phyloP scores from a whole-genome alignment of 108 stramenopile genomes.

The Cyclotella cryptica region DNA sequence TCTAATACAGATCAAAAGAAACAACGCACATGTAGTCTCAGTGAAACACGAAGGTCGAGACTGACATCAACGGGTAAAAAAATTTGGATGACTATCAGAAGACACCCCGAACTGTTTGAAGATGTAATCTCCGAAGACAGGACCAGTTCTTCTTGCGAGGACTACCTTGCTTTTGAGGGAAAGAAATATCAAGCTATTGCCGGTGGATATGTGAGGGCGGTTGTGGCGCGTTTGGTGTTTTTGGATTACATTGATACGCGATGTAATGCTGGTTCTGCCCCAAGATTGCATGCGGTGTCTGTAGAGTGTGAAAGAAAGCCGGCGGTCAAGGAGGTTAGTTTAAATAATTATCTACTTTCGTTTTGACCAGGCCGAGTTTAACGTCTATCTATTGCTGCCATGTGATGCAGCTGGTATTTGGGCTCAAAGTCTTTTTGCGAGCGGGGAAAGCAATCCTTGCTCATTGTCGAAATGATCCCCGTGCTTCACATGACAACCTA shows the following conservation, averaged over 20 bases:
- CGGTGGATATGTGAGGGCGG: slow-evolving; percentile 42
- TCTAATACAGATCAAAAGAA: neutral
- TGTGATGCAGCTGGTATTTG: slow-evolving; percentile 41
- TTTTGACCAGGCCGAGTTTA: too few relatives aligned
- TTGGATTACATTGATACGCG: slow-evolving; percentile 51
- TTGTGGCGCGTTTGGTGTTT: slow-evolving; percentile 49
- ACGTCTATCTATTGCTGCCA: neutral
- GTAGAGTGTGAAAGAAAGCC: slow-evolving; percentile 5
- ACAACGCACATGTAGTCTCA: neutral
- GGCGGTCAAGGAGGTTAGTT: slow-evolving; percentile 18
- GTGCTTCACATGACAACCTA: slow-evolving; percentile 34
- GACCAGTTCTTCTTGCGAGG: neutral
- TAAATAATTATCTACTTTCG: neutral
- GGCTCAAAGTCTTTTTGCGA: slow-evolving; percentile 39
- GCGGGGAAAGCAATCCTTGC: slow-evolving; percentile 49
- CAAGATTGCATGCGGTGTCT: slow-evolving; percentile 9
- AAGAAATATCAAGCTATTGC: slow-evolving; percentile 44
- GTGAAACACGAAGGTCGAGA: slow-evolving; percentile 24
- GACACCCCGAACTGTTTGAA: slow-evolving; percentile 45
- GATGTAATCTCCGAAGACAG: slow-evolving; percentile 19
- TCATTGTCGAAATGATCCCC: slow-evolving; percentile 29
- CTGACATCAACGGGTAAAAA: slow-evolving; percentile 32
- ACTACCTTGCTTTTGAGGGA: slow-evolving; percentile 34
- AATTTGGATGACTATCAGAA: slow-evolving; percentile 52
- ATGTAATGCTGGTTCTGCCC: slow-evolving; percentile 35